Percentiles rank a stretch among this genome's conserved stretches.
Evolutionary conservation across 208 protist genomes (phyloP).

Genomic region (Leishmania amazonensis): DNA sequence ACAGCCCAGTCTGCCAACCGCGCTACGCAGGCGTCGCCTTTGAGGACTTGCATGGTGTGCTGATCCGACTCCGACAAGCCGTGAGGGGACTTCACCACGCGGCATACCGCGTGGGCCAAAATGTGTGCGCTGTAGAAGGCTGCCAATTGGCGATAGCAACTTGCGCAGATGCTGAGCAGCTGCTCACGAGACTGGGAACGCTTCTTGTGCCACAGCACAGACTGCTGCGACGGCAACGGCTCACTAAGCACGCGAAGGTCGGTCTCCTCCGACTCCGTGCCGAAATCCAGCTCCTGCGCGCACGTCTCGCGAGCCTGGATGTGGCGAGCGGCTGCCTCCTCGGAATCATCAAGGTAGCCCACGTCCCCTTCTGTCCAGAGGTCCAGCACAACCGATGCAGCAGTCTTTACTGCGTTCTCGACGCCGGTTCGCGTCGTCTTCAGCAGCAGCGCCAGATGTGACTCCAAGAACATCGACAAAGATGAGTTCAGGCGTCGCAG

Average conservation of each 20-base stretch:
- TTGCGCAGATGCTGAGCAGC: slow-evolving; percentile 18
- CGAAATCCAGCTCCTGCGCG: slow-evolving; percentile 75
- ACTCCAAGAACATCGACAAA: slow-evolving; percentile 35
- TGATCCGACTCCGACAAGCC: slow-evolving; percentile 12
- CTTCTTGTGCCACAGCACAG: slow-evolving; percentile 18
- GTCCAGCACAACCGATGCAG: slow-evolving; percentile 35
- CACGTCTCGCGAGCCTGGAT: slow-evolving; percentile 28
- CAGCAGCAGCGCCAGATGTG: slow-evolving; percentile 44
- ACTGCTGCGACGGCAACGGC: slow-evolving; percentile 30
- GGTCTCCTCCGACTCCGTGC: slow-evolving; percentile 47
- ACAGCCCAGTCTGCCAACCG: slow-evolving; percentile 30
- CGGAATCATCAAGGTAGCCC: slow-evolving; percentile 35
- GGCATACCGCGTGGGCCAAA: slow-evolving; percentile 16
- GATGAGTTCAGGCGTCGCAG: slow-evolving; percentile 39
- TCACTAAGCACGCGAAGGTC: slow-evolving; percentile 36
- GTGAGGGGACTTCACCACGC: slow-evolving; percentile 13
- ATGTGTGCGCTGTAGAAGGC: slow-evolving; percentile 24
- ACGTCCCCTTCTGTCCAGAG: slow-evolving; percentile 56
- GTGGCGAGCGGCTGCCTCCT: slow-evolving; percentile 14
- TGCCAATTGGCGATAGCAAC: slow-evolving; percentile 23
- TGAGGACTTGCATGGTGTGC: slow-evolving; percentile 18
- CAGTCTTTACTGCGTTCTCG: slow-evolving; percentile 39
- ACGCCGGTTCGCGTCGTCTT: slow-evolving; percentile 32
- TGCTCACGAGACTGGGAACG: slow-evolving; percentile 22
- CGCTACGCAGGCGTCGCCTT: slow-evolving; percentile 15